Conservation (phyloP, 768 basidiomycete species). For the Hebeloma cylindrosporum region DNA sequence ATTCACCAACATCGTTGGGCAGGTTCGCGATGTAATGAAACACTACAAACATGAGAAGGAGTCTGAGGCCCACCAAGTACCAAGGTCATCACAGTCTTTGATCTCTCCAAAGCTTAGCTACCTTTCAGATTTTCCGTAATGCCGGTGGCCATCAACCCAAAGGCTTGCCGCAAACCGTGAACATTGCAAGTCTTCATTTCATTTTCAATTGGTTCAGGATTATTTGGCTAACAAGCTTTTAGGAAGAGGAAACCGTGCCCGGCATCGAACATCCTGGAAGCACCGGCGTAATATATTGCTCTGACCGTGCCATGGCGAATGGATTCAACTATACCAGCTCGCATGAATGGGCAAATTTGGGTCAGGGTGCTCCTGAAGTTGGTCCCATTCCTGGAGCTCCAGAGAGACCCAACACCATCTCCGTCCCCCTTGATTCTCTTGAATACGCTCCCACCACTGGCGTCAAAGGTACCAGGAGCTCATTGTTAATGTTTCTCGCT, state of each 20-base stretch:
- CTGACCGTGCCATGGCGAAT: constrained; percentile 92
- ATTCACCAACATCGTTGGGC: constrained; percentile 47
- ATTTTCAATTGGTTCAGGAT: neutral
- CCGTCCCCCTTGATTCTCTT: constrained; percentile 66
- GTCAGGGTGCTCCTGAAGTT: constrained; percentile 92
- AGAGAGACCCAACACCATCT: constrained; percentile 61
- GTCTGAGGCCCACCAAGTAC: constrained; percentile 85
- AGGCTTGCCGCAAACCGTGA: constrained; percentile 68
- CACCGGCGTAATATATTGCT: constrained; percentile 78
- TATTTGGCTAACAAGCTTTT: constrained; percentile 1
- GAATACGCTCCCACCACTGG: constrained; percentile 95
- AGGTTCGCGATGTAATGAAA: constrained; percentile 70
- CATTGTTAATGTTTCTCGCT: neutral
- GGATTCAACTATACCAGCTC: constrained; percentile 80
- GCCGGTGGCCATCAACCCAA: constrained; percentile 69
- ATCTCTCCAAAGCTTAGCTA: constrained; percentile 7
- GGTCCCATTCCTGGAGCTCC: constrained; percentile 80
- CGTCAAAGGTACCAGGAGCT: constrained; percentile 58
- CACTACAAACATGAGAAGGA: constrained; percentile 75
- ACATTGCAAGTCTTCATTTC: constrained; percentile 49
- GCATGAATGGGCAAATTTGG: constrained; percentile 85
- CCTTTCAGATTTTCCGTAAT: constrained; percentile 69
- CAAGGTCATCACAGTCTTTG: constrained; percentile 6
- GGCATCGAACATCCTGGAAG: constrained; percentile 79
- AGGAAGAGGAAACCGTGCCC: constrained; percentile 90